Evolutionary conservation across 2,329 filamentous ascomycete genomes (phyloP).

Genomic region (Aureobasidium mangrovei): DNA sequence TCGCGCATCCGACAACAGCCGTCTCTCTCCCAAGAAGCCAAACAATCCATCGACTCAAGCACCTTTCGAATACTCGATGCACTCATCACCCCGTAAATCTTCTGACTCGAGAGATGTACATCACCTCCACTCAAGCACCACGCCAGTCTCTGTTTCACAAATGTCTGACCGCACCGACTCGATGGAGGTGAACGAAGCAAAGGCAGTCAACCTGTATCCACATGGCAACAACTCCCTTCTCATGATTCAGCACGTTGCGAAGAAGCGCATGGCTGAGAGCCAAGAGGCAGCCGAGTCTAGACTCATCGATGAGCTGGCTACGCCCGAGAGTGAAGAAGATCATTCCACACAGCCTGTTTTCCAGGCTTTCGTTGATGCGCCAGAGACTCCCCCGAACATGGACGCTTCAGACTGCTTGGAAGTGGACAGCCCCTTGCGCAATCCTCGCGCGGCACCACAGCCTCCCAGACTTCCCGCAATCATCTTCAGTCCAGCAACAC

Average conservation of each 20-base stretch:
- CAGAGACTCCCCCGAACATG: constrained; percentile 16
- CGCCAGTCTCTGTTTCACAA: constrained; percentile 16
- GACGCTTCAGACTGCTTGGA: constrained; percentile 12
- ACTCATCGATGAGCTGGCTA: neutral
- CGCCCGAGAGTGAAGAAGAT: constrained; percentile 5
- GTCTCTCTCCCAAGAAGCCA: neutral
- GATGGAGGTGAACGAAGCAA: constrained; percentile 53
- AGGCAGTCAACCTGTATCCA: constrained; percentile 50
- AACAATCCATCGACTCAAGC: neutral
- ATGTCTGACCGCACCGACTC: constrained; percentile 39
- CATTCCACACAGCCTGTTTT: constrained; percentile 4
- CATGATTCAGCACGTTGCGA: constrained; percentile 46
- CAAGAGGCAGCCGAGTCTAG: neutral
- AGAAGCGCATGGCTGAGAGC: neutral
- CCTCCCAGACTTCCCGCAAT: constrained; percentile 40
- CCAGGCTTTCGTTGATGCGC: constrained; percentile 14
- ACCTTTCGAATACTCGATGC: neutral
- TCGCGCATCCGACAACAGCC: neutral
- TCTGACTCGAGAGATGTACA: constrained; percentile 12
- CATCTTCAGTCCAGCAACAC: constrained; percentile 48
- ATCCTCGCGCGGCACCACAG: constrained; percentile 49
- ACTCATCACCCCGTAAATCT: constrained; percentile 9
- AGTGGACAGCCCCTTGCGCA: constrained; percentile 50
- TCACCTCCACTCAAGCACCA: constrained; percentile 11
- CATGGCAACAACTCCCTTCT: constrained; percentile 56